Conservation (phyloP, 306 rosid genomes). For the Hylodesmum podocarpum region DNA sequence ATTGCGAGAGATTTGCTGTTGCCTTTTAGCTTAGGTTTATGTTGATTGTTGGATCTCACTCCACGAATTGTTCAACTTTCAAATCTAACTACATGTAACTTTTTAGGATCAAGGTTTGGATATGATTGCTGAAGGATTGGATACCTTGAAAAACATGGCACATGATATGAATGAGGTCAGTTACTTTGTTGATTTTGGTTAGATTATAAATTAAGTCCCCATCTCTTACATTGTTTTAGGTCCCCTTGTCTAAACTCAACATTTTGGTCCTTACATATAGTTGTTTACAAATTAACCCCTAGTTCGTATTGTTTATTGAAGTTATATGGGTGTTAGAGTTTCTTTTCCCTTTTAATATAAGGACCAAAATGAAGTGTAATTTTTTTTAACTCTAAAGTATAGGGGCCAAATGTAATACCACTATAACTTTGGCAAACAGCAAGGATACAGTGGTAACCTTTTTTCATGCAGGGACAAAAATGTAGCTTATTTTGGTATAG, state of each 20-base stretch:
- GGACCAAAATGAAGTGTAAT: background rate
- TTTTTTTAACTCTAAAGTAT: no score
- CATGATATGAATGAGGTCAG: slow-evolving; percentile 95
- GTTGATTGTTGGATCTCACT: background rate
- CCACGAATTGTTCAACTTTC: slow-evolving; percentile 9
- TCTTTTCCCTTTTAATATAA: background rate
- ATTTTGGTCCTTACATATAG: background rate
- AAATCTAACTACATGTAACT: slow-evolving; percentile 21
- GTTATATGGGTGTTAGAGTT: background rate
- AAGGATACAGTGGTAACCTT: background rate
- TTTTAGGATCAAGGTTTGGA: slow-evolving; percentile 98
- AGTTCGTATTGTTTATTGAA: background rate
- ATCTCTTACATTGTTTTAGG: background rate
- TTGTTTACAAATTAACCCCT: background rate
- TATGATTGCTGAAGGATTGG: slow-evolving; percentile 90
- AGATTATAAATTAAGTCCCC: background rate
- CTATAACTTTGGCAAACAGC: background rate
- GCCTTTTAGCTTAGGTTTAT: background rate
- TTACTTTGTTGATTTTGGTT: slow-evolving; percentile 11
- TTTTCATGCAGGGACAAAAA: background rate
- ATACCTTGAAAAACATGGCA: slow-evolving; percentile 94
- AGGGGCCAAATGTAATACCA: background rate
- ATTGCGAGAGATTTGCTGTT: background rate
- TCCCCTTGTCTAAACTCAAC: no score
- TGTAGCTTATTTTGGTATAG: background rate